Base-by-base conservation (phyloP, 1,139 yeast genomes). In the Chernovozyma aurita region DNA sequence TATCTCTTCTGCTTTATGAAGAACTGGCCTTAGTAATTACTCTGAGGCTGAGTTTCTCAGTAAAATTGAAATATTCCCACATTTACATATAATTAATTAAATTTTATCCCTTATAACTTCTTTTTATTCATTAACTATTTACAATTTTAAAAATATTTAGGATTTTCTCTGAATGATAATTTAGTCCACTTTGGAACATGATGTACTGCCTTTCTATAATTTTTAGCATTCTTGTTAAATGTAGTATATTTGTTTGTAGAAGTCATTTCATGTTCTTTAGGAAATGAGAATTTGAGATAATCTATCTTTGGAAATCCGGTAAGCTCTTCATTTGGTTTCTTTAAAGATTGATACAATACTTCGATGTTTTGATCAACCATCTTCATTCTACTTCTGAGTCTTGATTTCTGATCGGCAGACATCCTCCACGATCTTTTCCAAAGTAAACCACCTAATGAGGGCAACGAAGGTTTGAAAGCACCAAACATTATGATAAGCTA, bases 101-200 rank as follows among this genome's bases (percentile, higher is more conserved):
- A n/a, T n/a, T n/a, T n/a, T n/a, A n/a, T n/a, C n/a, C n/a, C n/a
- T n/a, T n/a, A n/a, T n/a, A n/a, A n/a, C n/a, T n/a, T n/a, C n/a
- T n/a, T n/a, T n/a, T n/a, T n/a, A n/a, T n/a, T n/a, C n/a, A n/a
- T n/a, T n/a, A n/a, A 26, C 29, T 26, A 26, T 26, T 7, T 26
- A 26, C 29, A 26, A 26, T 20, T n/a, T n/a, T 70, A 88, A 61
- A 81, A 86, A 57, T 85, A 76, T 45, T 76, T 73, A 32, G 97
- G 97, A 53, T 85, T 84, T 40, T 74, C 78, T 65, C 97, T 79
- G 58, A 83, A 74, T 13, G 95, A 79, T 44, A 78, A 59, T 63
- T 84, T 86, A 39, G 97, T 90, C 95, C 95, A 87, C 53, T 86
- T 85, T 16, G 95, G 95, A 24, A 82, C 84, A 58, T 65, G 77